Evolutionary conservation across 805 yeast genomes (phyloP), one percentile per base, ranked within the genome.

Genomic region (Yamadazyma scolyti): DNA sequence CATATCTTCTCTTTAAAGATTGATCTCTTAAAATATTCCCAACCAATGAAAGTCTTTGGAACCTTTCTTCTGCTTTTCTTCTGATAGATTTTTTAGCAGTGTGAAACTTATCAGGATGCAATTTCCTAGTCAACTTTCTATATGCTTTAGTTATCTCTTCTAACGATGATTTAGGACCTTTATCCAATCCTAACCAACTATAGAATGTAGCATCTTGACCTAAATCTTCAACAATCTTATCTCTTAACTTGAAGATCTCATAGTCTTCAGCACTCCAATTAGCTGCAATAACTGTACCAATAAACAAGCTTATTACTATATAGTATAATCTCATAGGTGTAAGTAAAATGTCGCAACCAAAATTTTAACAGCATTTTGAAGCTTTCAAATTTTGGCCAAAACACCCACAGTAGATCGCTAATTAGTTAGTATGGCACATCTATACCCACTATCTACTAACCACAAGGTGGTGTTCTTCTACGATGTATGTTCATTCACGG

Each of bases 61-160:
- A 93, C 23, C 86, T 68, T 43, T 78, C 83, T 39, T 73, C 79
- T 4, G 82, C 83, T 14, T 56, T 51, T 40, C 75, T 74, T 29
- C 56, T 60, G 18, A 59, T 56, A 3, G 46, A 37, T n/a, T 39
- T 47, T 13, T 54, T 40, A 8, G 48, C 46, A 9, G 48, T 39
- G 8, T 48, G 42, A 30, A 54, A 45, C 55, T 90, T 88, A 58
- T 90, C 98, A 0, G 98, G 98, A 52, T 90, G 98, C 44, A 82
- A 67, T 40, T 66, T 68, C 31, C 82, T 68, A 2, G 95, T 79
- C 19, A 81, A 51, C 46, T 76, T 80, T 50, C 85, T 77, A 60
- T 83, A 82, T 14, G 83, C 82, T 43, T 73, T 76, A 32, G 65
- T 65, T 30, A 83, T 75, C 39, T 79, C 79, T 22, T 74, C 73